phyloP scores from a whole-genome alignment of 371 early-diverging fungal genomes.

The Choanephora cucurbitarum region DNA sequence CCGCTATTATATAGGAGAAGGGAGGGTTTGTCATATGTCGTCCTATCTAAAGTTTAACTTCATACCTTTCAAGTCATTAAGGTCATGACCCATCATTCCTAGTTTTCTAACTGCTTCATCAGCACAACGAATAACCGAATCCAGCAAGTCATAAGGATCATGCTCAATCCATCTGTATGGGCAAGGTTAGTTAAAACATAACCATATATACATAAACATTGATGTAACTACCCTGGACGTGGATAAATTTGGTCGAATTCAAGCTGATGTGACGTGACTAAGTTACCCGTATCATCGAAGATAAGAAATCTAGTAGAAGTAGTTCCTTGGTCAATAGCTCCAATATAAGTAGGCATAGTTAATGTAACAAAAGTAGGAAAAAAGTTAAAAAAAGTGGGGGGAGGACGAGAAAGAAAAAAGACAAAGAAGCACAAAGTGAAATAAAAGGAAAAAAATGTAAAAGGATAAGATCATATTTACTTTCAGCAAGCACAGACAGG shows the following conservation, averaged over 20 bases:
- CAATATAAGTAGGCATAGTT: slow-evolving; percentile 59
- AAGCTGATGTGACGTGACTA: slow-evolving; percentile 78
- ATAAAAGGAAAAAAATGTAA: too few species aligned
- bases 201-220: neutral
- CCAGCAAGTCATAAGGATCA: slow-evolving; percentile 78
- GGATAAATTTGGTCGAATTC: slow-evolving; percentile 84
- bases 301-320: slow-evolving; percentile 92
- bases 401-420: too few species aligned
- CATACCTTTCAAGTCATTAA: slow-evolving; percentile 65
- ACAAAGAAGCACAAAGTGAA: too few species aligned
- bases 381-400: too few species aligned
- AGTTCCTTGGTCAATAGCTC: slow-evolving; percentile 96
- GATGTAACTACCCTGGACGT: slow-evolving; percentile 88
- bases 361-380: too few species aligned
- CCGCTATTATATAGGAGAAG: slow-evolving; percentile 35
- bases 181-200: neutral
- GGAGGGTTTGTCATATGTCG: neutral
- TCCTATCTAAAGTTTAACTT: neutral
- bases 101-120: slow-evolving; percentile 70
- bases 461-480: too few species aligned
- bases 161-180: slow-evolving; percentile 87
- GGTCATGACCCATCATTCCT: slow-evolving; percentile 61
- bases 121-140: slow-evolving; percentile 73
- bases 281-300: slow-evolving; percentile 79
- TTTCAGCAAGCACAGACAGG: too few species aligned